These are phyloP conservation scores for Orbilia oligospora DNA, from an alignment of 2,329 filamentous ascomycete genomes.

Conservation along the genomic window DNA sequence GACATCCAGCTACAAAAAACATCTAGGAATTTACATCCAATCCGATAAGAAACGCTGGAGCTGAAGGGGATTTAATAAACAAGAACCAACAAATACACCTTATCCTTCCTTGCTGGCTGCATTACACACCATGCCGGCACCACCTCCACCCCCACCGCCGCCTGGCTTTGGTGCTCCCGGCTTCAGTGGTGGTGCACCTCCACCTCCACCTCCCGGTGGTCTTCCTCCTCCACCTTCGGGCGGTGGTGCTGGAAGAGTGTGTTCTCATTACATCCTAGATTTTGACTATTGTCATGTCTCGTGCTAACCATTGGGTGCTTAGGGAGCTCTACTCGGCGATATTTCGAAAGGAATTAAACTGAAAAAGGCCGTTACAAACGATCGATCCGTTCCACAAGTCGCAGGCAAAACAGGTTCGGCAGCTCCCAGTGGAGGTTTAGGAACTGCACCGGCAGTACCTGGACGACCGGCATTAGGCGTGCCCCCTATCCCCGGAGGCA, in stretches of 20 bases:
- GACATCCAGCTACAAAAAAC: neutral
- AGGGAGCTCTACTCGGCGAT: conserved; percentile 90
- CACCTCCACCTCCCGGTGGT: conserved; percentile 62
- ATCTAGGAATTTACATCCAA: neutral
- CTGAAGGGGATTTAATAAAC: neutral
- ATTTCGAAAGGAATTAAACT: conserved; percentile 83
- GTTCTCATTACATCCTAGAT: conserved; percentile 14
- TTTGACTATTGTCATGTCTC: neutral
- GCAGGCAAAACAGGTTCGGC: conserved; percentile 70
- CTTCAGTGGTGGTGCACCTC: conserved; percentile 61
- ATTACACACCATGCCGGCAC: conserved; percentile 41
- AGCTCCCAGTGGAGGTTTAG: conserved; percentile 65
- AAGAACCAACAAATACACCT: neutral
- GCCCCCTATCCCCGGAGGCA: conserved; percentile 50
- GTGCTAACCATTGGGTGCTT: conserved; percentile 22
- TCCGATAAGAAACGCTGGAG: neutral
- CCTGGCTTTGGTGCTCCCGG: conserved; percentile 55
- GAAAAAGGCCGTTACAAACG: conserved; percentile 91
- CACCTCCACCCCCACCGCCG: conserved; percentile 61
- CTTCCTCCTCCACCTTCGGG: conserved; percentile 57
- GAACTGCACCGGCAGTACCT: conserved; percentile 46
- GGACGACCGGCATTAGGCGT: conserved; percentile 43
- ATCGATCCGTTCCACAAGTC: conserved; percentile 85
- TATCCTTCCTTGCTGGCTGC: conserved; percentile 23
- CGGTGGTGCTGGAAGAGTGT: conserved; percentile 52